A percentile compares a stretch with the other conserved stretches of the same genome.
phyloP scores from a whole-genome alignment of 2,329 filamentous ascomycete genomes.

The Lachnellula arida region DNA sequence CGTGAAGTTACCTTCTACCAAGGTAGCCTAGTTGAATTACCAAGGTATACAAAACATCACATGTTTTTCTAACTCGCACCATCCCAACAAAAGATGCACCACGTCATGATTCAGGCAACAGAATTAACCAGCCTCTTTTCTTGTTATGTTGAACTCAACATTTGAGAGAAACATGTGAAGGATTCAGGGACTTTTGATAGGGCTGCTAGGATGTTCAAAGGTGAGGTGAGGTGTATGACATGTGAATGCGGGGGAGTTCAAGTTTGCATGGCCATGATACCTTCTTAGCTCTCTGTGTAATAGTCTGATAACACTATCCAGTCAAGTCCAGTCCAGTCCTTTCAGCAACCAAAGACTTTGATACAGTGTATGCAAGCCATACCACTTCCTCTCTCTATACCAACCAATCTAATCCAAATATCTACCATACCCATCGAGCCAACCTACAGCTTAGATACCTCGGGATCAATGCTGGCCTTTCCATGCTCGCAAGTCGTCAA shows the following conservation, averaged over 20 bases:
- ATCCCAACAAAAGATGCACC: neutral
- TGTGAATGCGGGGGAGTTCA: neutral
- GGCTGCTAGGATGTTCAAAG: no score
- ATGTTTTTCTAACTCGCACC: neutral
- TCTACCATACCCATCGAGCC: conserved; percentile 7
- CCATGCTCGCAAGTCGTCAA: conserved; percentile 59
- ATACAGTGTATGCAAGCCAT: neutral
- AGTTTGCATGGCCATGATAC: no score
- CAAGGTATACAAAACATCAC: neutral
- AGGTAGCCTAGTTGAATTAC: neutral
- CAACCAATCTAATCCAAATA: neutral
- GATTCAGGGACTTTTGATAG: no score
- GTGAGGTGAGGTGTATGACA: neutral
- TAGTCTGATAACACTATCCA: no score
- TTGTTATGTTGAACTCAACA: no score
- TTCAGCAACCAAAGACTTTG: no score
- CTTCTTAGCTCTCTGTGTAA: no score
- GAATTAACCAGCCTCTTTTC: neutral
- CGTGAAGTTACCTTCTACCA: no score
- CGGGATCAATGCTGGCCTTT: conserved; percentile 56
- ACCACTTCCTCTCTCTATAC: neutral
- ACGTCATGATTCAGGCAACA: neutral
- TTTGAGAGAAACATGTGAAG: no score
- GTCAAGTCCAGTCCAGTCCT: no score
- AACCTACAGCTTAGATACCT: conserved; percentile 15